Conservation (phyloP, 2,329 filamentous ascomycete genomes). For the Biscogniauxia marginata region DNA sequence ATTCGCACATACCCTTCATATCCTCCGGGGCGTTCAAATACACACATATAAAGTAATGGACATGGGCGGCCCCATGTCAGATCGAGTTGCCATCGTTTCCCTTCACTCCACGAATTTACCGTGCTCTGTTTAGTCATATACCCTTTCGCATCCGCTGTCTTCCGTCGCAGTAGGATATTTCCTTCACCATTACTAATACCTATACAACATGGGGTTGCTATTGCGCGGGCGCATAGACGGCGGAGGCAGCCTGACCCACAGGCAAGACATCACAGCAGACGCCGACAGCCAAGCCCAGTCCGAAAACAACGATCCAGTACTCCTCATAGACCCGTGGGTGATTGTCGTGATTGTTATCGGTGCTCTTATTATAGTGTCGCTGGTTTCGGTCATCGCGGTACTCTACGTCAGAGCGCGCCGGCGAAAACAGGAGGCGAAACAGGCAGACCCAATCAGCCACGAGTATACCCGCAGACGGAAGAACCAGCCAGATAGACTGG, state of each 20-base stretch:
- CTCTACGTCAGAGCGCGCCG: conserved; percentile 19
- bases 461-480: conserved; percentile 12
- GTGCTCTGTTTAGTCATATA: no score
- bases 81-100: not conserved
- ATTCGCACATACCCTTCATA: not conserved
- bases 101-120: no score
- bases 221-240: not conserved
- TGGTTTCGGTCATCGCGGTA: conserved; percentile 20
- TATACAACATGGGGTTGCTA: not conserved
- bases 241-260: not conserved
- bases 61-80: not conserved
- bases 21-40: not conserved
- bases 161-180: not conserved
- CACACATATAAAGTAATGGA: not conserved
- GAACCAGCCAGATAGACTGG: conserved; percentile 18
- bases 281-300: not conserved
- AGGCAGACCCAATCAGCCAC: conserved; percentile 1
- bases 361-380: conserved; percentile 16
- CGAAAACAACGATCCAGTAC: not conserved
- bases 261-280: not conserved
- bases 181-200: not conserved
- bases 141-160: not conserved
- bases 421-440: conserved; percentile 2
- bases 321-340: conserved; percentile 22
- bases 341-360: conserved; percentile 26